A percentile compares a stretch with the other conserved stretches of the same genome.
These are phyloP conservation scores for Rhodofomes roseus DNA, from an alignment of 1,284 basidiomycete species.

Conservation along the genomic window DNA sequence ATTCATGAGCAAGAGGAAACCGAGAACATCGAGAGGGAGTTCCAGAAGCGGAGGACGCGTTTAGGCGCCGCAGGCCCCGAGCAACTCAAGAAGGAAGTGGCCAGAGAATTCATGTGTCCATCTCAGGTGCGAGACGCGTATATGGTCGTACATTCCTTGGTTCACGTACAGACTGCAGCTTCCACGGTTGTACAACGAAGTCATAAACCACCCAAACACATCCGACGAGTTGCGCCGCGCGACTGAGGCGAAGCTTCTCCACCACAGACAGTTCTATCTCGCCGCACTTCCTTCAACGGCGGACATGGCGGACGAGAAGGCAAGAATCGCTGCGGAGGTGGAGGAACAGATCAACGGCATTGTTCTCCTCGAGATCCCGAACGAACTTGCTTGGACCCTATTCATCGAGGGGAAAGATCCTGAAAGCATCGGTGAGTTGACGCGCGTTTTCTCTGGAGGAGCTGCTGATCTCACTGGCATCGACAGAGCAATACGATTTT, in stretches of 20 bases:
- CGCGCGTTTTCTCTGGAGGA: background rate
- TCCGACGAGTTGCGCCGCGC: constrained; percentile 66
- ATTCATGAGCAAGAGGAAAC: constrained; percentile 63
- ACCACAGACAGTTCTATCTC: constrained; percentile 57
- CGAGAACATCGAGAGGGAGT: constrained; percentile 52
- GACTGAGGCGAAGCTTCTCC: constrained; percentile 70
- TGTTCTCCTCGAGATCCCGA: constrained; percentile 69
- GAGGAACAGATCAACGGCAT: constrained; percentile 69
- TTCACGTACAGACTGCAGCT: constrained; percentile 39
- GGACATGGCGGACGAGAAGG: constrained; percentile 45
- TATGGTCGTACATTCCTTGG: background rate
- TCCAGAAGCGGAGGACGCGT: constrained; percentile 73
- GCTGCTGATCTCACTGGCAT: background rate
- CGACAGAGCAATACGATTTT: constrained; percentile 63
- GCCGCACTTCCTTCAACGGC: constrained; percentile 45
- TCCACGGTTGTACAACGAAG: constrained; percentile 66
- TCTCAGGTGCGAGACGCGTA: constrained; percentile 48
- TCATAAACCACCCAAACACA: constrained; percentile 74
- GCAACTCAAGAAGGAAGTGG: constrained; percentile 64
- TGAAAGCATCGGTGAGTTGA: constrained; percentile 57
- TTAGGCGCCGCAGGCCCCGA: constrained; percentile 69
- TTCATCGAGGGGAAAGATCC: constrained; percentile 77
- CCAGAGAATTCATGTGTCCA: constrained; percentile 52
- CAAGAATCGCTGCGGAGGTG: constrained; percentile 52
- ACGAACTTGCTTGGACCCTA: constrained; percentile 78